A percentile compares a stretch with the other conserved stretches of the same genome.
Conservation (phyloP, 2,329 filamentous ascomycete genomes). For the Biscogniauxia sp. region DNA sequence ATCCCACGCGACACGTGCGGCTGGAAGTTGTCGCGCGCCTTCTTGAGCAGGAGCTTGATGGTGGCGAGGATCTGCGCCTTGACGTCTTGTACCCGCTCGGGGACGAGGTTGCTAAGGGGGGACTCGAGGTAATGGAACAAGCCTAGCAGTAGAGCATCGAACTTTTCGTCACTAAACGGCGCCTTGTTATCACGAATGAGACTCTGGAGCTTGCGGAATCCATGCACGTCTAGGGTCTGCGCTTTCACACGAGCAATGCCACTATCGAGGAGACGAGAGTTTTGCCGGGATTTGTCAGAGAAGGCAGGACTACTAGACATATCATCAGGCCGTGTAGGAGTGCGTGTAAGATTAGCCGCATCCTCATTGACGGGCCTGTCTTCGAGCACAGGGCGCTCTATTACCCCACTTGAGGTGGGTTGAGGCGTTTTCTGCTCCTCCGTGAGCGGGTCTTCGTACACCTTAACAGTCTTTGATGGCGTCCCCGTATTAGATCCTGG, state of each 20-base stretch:
- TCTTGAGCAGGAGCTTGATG: slow-evolving; percentile 68
- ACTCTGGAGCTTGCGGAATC: slow-evolving; percentile 75
- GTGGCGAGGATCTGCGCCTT: slow-evolving; percentile 74
- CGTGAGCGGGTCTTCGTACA: slow-evolving; percentile 63
- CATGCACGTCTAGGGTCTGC: slow-evolving; percentile 74
- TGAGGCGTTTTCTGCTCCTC: slow-evolving; percentile 46
- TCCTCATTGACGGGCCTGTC: slow-evolving; percentile 61
- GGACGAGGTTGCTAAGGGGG: slow-evolving; percentile 49
- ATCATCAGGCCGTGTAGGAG: slow-evolving; percentile 17
- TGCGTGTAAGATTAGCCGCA: slow-evolving; percentile 34
- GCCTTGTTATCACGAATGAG: slow-evolving; percentile 66
- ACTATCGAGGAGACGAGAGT: slow-evolving; percentile 64
- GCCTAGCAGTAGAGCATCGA: slow-evolving; percentile 64
- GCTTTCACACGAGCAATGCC: slow-evolving; percentile 71
- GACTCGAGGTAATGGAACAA: slow-evolving; percentile 72
- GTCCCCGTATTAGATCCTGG: slow-evolving; percentile 23
- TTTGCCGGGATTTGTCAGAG: slow-evolving; percentile 56
- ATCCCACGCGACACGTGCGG: slow-evolving; percentile 67
- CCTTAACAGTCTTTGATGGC: slow-evolving; percentile 45
- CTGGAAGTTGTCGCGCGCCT: slow-evolving; percentile 63
- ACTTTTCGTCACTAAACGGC: slow-evolving; percentile 64
- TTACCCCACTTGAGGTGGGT: slow-evolving; percentile 39
- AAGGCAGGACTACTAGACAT: slow-evolving; percentile 21
- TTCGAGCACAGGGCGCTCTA: slow-evolving; percentile 49
- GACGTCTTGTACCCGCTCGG: slow-evolving; percentile 68